These are phyloP conservation scores for Beauveria sp. DNA, from an alignment of 2,329 filamentous ascomycete genomes.

Conservation along the genomic window DNA sequence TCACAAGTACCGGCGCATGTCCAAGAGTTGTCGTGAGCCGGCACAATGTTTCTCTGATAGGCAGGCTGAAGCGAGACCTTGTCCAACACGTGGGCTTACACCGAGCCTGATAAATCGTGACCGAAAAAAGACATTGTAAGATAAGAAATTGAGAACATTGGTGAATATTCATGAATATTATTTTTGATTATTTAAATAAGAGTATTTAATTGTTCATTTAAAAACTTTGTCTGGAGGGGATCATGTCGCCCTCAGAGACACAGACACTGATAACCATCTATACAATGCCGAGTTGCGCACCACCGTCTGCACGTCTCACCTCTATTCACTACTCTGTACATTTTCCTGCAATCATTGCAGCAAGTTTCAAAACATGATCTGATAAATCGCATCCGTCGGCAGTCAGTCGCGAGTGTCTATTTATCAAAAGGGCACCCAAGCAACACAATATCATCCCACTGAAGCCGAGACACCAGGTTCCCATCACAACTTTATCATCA, in stretches of 20 bases:
- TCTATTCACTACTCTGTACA: neutral
- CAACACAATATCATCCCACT: neutral
- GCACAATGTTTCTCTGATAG: neutral
- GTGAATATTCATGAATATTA: neutral
- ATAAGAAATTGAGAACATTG: neutral
- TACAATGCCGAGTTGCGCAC: neutral
- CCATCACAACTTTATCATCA: neutral
- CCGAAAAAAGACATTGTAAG: neutral
- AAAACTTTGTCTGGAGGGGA: neutral
- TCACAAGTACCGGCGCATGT: neutral
- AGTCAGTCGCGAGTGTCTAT: no score
- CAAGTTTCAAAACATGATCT: neutral
- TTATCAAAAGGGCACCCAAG: neutral
- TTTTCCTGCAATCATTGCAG: neutral
- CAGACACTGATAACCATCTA: neutral
- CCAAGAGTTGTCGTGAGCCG: neutral
- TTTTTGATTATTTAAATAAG: neutral
- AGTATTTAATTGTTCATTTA: neutral
- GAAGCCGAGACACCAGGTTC: neutral
- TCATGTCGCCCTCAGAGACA: neutral
- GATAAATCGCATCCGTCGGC: no score
- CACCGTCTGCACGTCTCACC: neutral
- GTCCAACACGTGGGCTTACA: slow-evolving; percentile 7
- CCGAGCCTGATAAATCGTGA: neutral
- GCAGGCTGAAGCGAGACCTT: neutral